Evolutionary conservation across 2,329 filamentous ascomycete genomes (phyloP).

Genomic region (Colletotrichum salicis): DNA sequence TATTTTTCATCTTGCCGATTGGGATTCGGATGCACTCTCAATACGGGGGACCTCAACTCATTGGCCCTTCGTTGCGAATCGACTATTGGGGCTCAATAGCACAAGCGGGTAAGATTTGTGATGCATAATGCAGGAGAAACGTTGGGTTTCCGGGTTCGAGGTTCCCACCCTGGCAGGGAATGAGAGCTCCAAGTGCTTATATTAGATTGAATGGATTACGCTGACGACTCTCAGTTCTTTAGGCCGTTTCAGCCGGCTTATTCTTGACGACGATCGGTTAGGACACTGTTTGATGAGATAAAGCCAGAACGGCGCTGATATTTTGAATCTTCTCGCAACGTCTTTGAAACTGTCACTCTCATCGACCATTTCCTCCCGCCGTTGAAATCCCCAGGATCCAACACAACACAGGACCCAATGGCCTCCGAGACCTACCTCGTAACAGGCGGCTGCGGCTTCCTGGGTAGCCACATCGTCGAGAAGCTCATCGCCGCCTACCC

Average conservation of each 20-base stretch:
- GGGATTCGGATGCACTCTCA: background rate
- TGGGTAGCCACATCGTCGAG: slow-evolving; percentile 64
- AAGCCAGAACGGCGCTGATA: too few relatives aligned
- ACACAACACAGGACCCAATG: background rate
- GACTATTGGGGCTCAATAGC: background rate
- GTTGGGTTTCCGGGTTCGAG: background rate
- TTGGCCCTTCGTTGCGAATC: background rate
- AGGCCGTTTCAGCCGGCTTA: background rate
- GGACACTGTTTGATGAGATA: background rate
- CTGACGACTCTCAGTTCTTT: background rate
- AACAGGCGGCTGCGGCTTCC: slow-evolving; percentile 66
- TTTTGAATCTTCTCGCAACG: too few relatives aligned
- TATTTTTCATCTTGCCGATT: background rate
- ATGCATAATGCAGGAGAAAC: background rate
- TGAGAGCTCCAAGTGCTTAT: background rate
- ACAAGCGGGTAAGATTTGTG: background rate
- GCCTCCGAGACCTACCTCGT: slow-evolving; percentile 49
- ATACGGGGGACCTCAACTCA: background rate
- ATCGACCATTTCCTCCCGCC: background rate
- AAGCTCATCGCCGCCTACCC: slow-evolving; percentile 50
- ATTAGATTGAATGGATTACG: background rate
- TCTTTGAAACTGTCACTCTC: background rate
- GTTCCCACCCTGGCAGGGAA: background rate
- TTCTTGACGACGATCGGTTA: background rate
- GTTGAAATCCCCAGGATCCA: background rate